Conservation (phyloP, 2,329 filamentous ascomycete genomes). For the Apiospora phragmitis region DNA sequence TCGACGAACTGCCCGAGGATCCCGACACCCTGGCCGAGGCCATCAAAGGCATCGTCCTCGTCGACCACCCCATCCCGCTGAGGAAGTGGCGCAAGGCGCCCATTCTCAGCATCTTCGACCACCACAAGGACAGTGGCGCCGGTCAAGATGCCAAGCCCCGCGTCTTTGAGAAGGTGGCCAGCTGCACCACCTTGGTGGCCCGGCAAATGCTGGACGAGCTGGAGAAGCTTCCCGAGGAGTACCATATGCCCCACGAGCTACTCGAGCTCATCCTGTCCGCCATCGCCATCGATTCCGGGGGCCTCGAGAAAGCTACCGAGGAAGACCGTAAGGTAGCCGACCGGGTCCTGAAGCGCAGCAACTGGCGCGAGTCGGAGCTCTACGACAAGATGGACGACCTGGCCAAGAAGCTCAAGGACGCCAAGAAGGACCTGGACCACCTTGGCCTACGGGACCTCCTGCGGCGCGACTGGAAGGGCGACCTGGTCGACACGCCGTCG, state of each 20-base stretch:
- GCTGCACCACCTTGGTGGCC: constrained; percentile 46
- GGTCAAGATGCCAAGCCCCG: constrained; percentile 42
- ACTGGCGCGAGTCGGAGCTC: constrained; percentile 39
- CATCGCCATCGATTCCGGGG: constrained; percentile 46
- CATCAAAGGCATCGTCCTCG: constrained; percentile 45
- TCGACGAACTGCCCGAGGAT: constrained; percentile 48
- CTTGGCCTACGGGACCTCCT: constrained; percentile 44
- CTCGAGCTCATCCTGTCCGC: constrained; percentile 47
- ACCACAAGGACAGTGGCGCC: constrained; percentile 43
- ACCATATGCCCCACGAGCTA: constrained; percentile 48
- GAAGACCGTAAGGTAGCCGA: constrained; percentile 39
- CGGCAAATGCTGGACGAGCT: constrained; percentile 47
- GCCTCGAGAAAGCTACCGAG: constrained; percentile 38
- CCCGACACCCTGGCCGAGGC: constrained; percentile 42
- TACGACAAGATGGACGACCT: constrained; percentile 43
- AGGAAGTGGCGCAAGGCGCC: constrained; percentile 43
- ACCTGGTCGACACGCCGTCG: constrained; percentile 46
- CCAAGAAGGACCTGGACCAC: constrained; percentile 43
- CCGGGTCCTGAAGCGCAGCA: constrained; percentile 41
- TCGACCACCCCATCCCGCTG: constrained; percentile 43
- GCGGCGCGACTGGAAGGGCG: constrained; percentile 48
- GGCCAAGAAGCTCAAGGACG: constrained; percentile 37
- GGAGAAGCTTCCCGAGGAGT: constrained; percentile 42
- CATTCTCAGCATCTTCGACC: constrained; percentile 48
- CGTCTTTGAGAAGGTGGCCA: constrained; percentile 43